Evolutionary conservation across 2,329 filamentous ascomycete genomes (phyloP).

Genomic region (Ceratocystis eucalypticola): DNA sequence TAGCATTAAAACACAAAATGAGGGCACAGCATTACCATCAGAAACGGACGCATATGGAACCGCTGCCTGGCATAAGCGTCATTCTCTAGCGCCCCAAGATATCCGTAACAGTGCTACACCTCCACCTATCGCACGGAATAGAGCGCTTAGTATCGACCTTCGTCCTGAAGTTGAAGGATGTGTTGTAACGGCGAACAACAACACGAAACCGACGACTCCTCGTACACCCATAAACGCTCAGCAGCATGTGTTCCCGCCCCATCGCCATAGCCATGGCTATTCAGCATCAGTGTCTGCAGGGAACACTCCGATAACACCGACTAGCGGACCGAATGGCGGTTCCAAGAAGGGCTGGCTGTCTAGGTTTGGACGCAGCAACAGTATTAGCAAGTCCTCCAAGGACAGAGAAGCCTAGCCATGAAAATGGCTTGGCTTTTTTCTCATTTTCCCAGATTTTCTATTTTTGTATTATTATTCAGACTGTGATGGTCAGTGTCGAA

Average conservation of each 20-base stretch:
- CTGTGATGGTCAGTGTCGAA: neutral
- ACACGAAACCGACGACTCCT: conserved; percentile 8
- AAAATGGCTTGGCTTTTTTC: neutral
- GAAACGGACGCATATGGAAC: conserved; percentile 27
- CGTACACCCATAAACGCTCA: conserved; percentile 10
- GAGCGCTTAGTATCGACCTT: conserved; percentile 18
- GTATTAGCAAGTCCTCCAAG: conserved; percentile 11
- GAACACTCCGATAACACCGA: conserved; percentile 8
- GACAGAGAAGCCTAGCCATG: neutral
- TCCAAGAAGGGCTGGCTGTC: conserved; percentile 18
- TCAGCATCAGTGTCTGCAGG: conserved; percentile 11
- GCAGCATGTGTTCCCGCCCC: conserved; percentile 12
- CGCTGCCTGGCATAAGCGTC: conserved; percentile 30
- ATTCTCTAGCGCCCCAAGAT: conserved; percentile 27
- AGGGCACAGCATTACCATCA: conserved; percentile 16
- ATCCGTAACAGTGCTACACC: conserved; percentile 39
- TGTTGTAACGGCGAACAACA: neutral
- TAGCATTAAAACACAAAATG: conserved; percentile 16
- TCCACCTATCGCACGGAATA: conserved; percentile 41
- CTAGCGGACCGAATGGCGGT: conserved; percentile 6
- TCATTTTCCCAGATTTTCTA: neutral
- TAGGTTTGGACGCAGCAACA: conserved; percentile 18
- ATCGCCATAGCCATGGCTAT: conserved; percentile 9
- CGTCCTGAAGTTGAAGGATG: neutral
- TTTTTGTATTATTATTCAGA: conserved; percentile 5